Base-by-base conservation (phyloP, 805 yeast genomes). In the Kodamaea leandrae region DNA sequence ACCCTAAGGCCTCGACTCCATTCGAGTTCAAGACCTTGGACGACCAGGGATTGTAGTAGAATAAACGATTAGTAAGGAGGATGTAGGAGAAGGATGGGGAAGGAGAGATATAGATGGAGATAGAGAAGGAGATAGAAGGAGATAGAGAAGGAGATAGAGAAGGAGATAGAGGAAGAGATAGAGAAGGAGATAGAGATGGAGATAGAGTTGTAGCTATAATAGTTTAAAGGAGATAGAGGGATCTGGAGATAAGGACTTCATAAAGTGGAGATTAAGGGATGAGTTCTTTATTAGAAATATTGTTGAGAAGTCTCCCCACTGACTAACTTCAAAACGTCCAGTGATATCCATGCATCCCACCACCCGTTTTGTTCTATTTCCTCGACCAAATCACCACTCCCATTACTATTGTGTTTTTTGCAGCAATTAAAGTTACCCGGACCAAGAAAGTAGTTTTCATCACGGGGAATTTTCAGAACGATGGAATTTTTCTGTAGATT, bases 21-120 rank as follows among this genome's bases (percentile, higher is more conserved):
- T 66, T 68, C 53, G 56, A 55, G 33, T 82, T 83, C 63, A 72
- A 80, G 61, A 82, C 91, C 25, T 64, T 86, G 44, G 89, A 83
- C 29, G 89, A 83, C 38, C 89, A 83, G 67, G 78, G 67, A 28
- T 26, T 36, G 39, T 36, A 27, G 20, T 13, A 10, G 15, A 9
- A 7, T 21, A 9, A 21, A 21, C 24, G 24, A 21, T 9, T 21
- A 21, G 24, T 7, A 21, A 21, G 24, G 24, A 21, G 24, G 24
- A 7, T 7, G 9, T 7, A 21, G 6, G 9, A 6, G 24, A 21
- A 21, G 9, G 9, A 21, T 21, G 9, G 9, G 24, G 24, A 21
- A 21, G 9, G 6, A 21, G 9, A 9, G 9, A 21, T 7, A 21
- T 21, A 21, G 24, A 21, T 21, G 24, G 24, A 21, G 9, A 21